Evolutionary conservation across 495 filamentous ascomycete species (phyloP).

Genomic region (Neurospora tetrasperma): DNA sequence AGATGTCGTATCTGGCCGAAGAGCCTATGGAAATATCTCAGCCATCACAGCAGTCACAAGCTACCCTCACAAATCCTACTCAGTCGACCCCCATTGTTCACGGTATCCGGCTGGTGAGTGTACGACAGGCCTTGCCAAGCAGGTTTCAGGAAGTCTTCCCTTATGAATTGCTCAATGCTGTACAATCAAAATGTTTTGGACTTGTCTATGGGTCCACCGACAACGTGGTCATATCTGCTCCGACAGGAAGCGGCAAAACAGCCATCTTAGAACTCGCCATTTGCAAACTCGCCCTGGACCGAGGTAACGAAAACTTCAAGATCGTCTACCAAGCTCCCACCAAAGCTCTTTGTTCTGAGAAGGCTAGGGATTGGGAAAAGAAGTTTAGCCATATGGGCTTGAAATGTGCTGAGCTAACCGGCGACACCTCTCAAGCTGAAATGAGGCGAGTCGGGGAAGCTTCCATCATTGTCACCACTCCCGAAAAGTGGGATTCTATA

Average conservation of each 20-base stretch:
- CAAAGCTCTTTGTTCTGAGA: slow-evolving; percentile 83
- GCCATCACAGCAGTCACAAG: neutral
- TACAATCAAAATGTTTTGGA: slow-evolving; percentile 82
- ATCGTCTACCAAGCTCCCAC: slow-evolving; percentile 93
- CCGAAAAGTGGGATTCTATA: slow-evolving; percentile 98
- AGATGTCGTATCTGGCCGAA: neutral
- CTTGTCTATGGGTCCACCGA: slow-evolving; percentile 61
- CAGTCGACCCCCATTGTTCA: slow-evolving; percentile 34
- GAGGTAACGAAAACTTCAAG: slow-evolving; percentile 66
- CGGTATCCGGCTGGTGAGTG: slow-evolving; percentile 65
- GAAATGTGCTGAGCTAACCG: slow-evolving; percentile 77
- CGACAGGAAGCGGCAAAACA: slow-evolving; percentile 93
- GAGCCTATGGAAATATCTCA: neutral
- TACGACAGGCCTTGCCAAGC: slow-evolving; percentile 60
- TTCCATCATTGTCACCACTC: slow-evolving; percentile 89
- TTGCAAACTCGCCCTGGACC: slow-evolving; percentile 57
- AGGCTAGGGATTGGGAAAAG: slow-evolving; percentile 69
- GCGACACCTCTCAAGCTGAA: slow-evolving; percentile 73
- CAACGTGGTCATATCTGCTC: slow-evolving; percentile 82
- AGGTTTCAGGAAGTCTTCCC: slow-evolving; percentile 66
- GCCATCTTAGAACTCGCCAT: slow-evolving; percentile 86
- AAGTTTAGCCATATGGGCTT: slow-evolving; percentile 73
- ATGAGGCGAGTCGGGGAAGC: slow-evolving; percentile 67
- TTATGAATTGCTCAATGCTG: slow-evolving; percentile 78
- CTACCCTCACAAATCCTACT: neutral